Evolutionary conservation across 371 early-diverging fungal species (phyloP).

Genomic region (Rhizopus delemar): DNA sequence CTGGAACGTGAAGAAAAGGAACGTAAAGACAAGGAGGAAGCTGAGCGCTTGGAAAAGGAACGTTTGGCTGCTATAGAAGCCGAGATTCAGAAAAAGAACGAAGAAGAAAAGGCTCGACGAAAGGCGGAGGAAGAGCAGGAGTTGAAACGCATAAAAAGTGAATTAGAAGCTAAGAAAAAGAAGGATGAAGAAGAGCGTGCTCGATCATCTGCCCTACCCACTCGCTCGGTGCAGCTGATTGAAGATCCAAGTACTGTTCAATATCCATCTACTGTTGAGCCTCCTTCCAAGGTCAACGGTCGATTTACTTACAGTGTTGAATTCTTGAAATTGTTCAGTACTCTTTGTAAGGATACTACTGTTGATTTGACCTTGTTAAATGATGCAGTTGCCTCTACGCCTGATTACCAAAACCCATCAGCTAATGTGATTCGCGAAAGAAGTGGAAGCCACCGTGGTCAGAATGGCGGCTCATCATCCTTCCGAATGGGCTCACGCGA

Average conservation of each 20-base stretch:
- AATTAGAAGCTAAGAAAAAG: slow-evolving; percentile 43
- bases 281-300: slow-evolving; percentile 40
- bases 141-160: slow-evolving; percentile 19
- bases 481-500: slow-evolving; percentile 49
- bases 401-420: not conserved
- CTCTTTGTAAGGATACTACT: slow-evolving; percentile 66
- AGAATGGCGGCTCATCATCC: slow-evolving; percentile 44
- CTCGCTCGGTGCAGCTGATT: slow-evolving; percentile 25
- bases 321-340: slow-evolving; percentile 80
- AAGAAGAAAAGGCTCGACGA: slow-evolving; percentile 19
- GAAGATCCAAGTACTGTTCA: slow-evolving; percentile 34
- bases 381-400: not conserved
- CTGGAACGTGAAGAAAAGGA: slow-evolving; percentile 27
- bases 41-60: slow-evolving; percentile 28
- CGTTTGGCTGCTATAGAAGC: slow-evolving; percentile 4
- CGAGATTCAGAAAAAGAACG: slow-evolving; percentile 17
- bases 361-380: slow-evolving; percentile 46
- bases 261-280: slow-evolving; percentile 46
- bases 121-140: slow-evolving; percentile 26
- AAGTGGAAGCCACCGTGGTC: slow-evolving; percentile 43
- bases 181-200: slow-evolving; percentile 34
- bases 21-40: slow-evolving; percentile 27
- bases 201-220: slow-evolving; percentile 17
- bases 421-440: slow-evolving; percentile 30
- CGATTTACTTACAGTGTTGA: slow-evolving; percentile 63